phyloP scores from a whole-genome alignment of 768 basidiomycete genomes.

The Auriscalpium orientale region DNA sequence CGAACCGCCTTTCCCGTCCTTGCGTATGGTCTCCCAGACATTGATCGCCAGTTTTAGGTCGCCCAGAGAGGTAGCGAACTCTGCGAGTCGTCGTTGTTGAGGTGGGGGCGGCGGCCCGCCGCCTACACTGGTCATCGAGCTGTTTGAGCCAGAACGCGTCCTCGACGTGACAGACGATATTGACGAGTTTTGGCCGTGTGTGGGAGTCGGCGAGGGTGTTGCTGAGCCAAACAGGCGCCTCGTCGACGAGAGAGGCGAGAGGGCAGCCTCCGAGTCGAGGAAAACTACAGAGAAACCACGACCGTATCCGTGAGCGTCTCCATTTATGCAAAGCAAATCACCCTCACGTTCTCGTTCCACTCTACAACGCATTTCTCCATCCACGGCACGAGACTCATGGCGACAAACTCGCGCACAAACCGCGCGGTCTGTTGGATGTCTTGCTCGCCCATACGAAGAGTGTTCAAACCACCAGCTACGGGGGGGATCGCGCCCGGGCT shows the following conservation, averaged over 20 bases:
- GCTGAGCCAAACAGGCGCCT: conserved; percentile 70
- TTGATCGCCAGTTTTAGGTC: conserved; percentile 78
- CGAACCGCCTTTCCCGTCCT: conserved; percentile 82
- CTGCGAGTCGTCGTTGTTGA: conserved; percentile 83
- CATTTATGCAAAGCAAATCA: conserved; percentile 8
- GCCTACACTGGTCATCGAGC: conserved; percentile 20
- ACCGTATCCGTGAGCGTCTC: background rate
- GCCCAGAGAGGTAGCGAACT: conserved; percentile 88
- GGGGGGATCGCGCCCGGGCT: conserved; percentile 24
- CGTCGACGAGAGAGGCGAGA: conserved; percentile 80
- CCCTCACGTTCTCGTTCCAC: conserved; percentile 78
- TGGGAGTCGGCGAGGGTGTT: conserved; percentile 31
- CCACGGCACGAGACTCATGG: conserved; percentile 89
- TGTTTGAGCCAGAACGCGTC: conserved; percentile 25
- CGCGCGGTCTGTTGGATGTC: conserved; percentile 71
- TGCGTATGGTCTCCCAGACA: conserved; percentile 83
- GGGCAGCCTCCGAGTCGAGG: conserved; percentile 70
- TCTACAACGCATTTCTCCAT: conserved; percentile 93
- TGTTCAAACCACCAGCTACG: conserved; percentile 13
- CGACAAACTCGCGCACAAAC: conserved; percentile 82
- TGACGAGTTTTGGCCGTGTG: conserved; percentile 32
- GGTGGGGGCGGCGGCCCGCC: conserved; percentile 32
- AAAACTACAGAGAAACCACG: conserved; percentile 37
- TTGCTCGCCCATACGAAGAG: conserved; percentile 49
- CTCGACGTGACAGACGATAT: conserved; percentile 26